Base-by-base conservation (phyloP, 768 basidiomycete species). In the Galerina sulciceps region DNA sequence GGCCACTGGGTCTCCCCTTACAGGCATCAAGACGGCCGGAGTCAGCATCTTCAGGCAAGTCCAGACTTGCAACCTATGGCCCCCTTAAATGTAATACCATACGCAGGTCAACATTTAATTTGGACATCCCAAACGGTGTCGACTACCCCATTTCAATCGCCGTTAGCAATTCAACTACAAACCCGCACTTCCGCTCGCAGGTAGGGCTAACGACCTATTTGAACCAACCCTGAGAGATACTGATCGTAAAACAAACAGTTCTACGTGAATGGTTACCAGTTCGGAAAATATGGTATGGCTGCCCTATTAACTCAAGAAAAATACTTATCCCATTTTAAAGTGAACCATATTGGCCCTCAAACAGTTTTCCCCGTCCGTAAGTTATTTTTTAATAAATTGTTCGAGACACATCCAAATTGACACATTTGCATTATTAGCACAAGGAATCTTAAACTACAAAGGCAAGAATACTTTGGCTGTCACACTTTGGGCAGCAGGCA, bases 361-460 rank as follows among this genome's bases (percentile, higher is more conserved):
- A 74, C 61, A 38, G 63, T 60, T 2, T 81, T 79, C 68, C 76
- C 76, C 22, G 73, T 81, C 52, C 78, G 76, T 79, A 57, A 75
- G 77, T 78, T 15, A 41, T n/a, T 26, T 11, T 44, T 51, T 37
- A 11, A 46, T 41, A 22, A 1, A 15, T 10, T 17, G 8, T 26
- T 58, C 17, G 13, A 26, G 31, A 10, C 17, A 22, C 22, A 11
- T 88, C 86, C 15, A 87, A 89, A 68, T 31, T 31, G 8, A 31
- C 26, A 74, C 41, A 51, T 8, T 14, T 26, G 35, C 36, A 10
- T 17, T 14, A 37, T 18, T 53, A 80, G 81, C 82, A 4, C 78
- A 83, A 72, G 82, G 81, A 22, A 81, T 83, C 54, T 55, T 83
- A 42, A 76, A 83, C 47, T 81, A 83, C 55, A 73, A 76, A 17